Evolutionary conservation across 83 land plant genomes (phyloP), one percentile per base, ranked within the genome.

Genomic region (Larix sibirica): DNA sequence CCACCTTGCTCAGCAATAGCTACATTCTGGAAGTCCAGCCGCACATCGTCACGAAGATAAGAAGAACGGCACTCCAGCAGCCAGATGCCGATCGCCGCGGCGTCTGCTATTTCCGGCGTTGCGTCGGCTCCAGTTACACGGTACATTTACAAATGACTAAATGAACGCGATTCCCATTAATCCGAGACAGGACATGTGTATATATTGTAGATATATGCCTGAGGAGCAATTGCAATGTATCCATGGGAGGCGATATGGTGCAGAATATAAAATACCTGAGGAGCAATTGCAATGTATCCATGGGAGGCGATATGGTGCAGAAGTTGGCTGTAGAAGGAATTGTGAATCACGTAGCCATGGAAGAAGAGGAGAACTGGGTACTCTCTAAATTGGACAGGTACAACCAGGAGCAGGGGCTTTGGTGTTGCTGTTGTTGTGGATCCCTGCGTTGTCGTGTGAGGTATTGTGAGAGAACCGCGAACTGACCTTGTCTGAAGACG

Each of bases 281-380:
- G 98, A 18, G 95, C 98, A 50, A 97, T 77, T 28, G 93, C 94
- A 20, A 97, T 90, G 90, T 89, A 97, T 8, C 97, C 99, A 86
- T 97, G 98, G 70, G 99, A 97, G 26, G 98, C 93, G 33, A 97
- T 80, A 83, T 94, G 98, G 7, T 79, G 84, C 24, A 97, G 82
- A 23, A 97, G 93, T 84, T 96, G 96, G 75, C 91, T 87, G 88
- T 97, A 97, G 88, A 92, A 94, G 47, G 76, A 62, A 73, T 96
- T 97, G 85, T n/a, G 70, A 40, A 93, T 85, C 23, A 91, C 79
- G 77, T 79, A 97, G 74, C 99, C 98, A 81, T 97, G 99, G 59
- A 89, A 87, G 71, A 97, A 83, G 12, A 94, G 26, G 8, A 95
- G 70, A 20, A 95, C 82, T 2, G 97, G 92, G 60, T 84, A 94